A percentile compares a stretch with the other conserved stretches of the same genome.
phyloP scores from a whole-genome alignment of 441 rosid species.

The Capsella rubella region DNA sequence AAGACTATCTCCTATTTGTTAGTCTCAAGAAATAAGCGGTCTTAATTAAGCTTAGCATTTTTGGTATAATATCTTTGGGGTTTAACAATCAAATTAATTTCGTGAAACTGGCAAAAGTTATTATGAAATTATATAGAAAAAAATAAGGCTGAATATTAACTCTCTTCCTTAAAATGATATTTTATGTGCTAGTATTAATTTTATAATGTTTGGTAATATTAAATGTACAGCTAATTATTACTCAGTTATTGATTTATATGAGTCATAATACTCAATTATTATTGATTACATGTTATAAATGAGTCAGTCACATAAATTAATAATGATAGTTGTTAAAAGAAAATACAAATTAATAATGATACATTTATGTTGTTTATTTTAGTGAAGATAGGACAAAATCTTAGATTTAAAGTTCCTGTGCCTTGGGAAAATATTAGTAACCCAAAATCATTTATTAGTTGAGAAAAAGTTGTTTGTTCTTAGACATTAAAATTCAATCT shows the following conservation, averaged over 20 bases:
- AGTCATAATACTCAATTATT: background rate
- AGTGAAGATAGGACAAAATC: too few species aligned
- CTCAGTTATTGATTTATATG: background rate
- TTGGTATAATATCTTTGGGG: slow-evolving; percentile 24
- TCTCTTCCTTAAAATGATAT: slow-evolving; percentile 16
- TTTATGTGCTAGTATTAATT: slow-evolving; percentile 16
- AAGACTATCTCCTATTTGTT: background rate
- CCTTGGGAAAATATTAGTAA: too few species aligned
- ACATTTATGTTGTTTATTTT: too few species aligned
- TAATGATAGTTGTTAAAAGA: background rate
- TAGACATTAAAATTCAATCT: too few species aligned
- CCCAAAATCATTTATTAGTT: too few species aligned
- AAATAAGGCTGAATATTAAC: slow-evolving; percentile 10
- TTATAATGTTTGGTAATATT: slow-evolving; percentile 18
- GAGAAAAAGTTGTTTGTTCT: too few species aligned
- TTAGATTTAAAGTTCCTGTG: too few species aligned
- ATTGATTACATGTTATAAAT: slow-evolving; percentile 1
- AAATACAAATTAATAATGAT: too few species aligned
- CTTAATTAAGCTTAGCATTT: slow-evolving; percentile 25
- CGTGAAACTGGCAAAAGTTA: background rate
- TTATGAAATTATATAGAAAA: slow-evolving; percentile 32
- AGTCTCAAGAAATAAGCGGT: slow-evolving; percentile 4
- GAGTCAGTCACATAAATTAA: slow-evolving; percentile 7
- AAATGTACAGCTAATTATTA: slow-evolving; percentile 31
- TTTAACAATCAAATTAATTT: slow-evolving; percentile 21